Evolutionary conservation across 1,284 basidiomycete species (phyloP), one percentile per base, ranked within the genome.

Genomic region (Omphalotus olearius): DNA sequence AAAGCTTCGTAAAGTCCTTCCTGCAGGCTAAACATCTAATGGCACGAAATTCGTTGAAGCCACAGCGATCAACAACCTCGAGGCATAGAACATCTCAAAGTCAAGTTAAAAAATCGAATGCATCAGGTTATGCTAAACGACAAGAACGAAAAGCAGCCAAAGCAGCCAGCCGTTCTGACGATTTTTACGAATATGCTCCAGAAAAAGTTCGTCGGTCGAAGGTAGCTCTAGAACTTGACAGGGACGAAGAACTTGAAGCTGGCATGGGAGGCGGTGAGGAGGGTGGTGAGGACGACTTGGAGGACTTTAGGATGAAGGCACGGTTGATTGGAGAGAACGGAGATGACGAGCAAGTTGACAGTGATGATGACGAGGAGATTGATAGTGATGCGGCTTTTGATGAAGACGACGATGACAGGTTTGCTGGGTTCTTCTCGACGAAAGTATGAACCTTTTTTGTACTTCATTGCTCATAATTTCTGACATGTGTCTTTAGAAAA

Each of bases 381-480:
- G 85, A 89, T 54, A 87, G 83, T 59, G 88, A 90, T 60, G 85
- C 71, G 55, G 88, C 88, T 0, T 90, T 91, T 59, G 88, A 88
- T 57, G 89, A 91, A 59, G 85, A 81, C 59, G 92, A 93, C 54
- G 87, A 88, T 56, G 90, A 93, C 41, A 69, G 79, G 5, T 92
- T 86, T 69, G 82, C 85, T 25, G 87, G 83, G 2, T 86, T 85
- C 53, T 78, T 78, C 52, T 66, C 68, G 4, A 67, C 61, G 30
- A 80, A 80, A 68, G 83, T 82, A 59, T 53, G 75, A 57, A 42
- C 45, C 9, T 37, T 39, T 5, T 53, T 47, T 25, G 13, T 38
- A n/a, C 38, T 48, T 28, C 28, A 7, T 14, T 35, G 11, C 42
- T 14, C n/a, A 17, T 16, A 5, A 46, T 25, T 25, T 30, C 13